Base-by-base conservation (phyloP, 2,329 filamentous ascomycete species). In the Clarireedia homoeocarpa region DNA sequence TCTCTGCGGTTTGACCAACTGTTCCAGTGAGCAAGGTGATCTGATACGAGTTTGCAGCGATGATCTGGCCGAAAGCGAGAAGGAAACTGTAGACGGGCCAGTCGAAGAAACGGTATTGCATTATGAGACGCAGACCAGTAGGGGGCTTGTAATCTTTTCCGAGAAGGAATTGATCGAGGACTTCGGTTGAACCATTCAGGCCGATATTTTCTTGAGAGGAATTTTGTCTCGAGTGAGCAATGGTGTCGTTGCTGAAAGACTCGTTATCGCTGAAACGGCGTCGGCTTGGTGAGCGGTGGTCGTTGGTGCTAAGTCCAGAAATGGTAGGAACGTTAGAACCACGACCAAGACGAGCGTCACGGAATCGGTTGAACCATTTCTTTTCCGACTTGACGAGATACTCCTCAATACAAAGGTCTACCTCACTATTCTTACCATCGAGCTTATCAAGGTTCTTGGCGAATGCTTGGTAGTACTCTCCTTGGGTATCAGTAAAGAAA, bases 11-110 rank as follows among this genome's bases (percentile, higher is more conserved):
- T 66, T 85, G 75, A 55, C 80, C 82, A 20, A 82, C 74, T 62
- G 83, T 77, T 17, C 83, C 84, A 0, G 81, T 83, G 20, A 87
- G 74, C n/a, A 87, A 74, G 0, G 82, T 84, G 64, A 86, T 81
- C 65, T 86, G 84, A 69, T 85, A 85, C 0, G 81, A 85, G 68
- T 84, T 85, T 56, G 81, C 80, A 1, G 83, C 80, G 50, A 85
- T 79, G 58, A 85, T 80, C 63, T 85, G 82, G 23, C 80, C 79
- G 44, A 64, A 73, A 7, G 81, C 81, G 17, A 85, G 75, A 48
- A 85, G 73, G 58, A 85, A 74, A 3, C 80, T 77, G 66, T 85
- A 85, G 6, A 84, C 65, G 0, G 82, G 83, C 82, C 82, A 85
- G 62, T 84, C 80, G n/a, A 79, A 79, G 53, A 84, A 68, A 38